Conservation (phyloP, 2,329 filamentous ascomycete genomes). For the Lecanicillium sp. region DNA sequence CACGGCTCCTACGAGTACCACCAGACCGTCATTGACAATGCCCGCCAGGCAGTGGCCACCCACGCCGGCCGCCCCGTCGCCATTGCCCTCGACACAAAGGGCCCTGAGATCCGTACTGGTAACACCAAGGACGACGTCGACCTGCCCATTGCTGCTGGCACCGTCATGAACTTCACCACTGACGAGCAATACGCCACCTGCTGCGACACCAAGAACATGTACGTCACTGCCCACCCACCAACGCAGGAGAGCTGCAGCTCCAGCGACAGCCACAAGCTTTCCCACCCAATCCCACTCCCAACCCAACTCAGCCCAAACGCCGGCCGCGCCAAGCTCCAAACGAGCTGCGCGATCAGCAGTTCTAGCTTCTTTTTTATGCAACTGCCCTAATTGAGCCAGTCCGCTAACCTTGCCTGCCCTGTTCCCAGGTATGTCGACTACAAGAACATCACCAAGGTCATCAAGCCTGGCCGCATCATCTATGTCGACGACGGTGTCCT, state of each 20-base stretch:
- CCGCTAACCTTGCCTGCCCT: slow-evolving; percentile 7
- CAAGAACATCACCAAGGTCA: slow-evolving; percentile 99
- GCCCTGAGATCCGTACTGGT: slow-evolving; percentile 54
- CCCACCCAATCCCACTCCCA: no score
- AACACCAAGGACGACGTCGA: slow-evolving; percentile 80
- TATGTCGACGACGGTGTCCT: slow-evolving; percentile 98
- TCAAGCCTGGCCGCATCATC: slow-evolving; percentile 82
- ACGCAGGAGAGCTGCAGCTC: slow-evolving; percentile 5
- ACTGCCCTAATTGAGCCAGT: neutral
- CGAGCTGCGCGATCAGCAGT: no score
- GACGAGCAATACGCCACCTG: slow-evolving; percentile 83
- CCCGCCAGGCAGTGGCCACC: slow-evolving; percentile 73
- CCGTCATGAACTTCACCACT: slow-evolving; percentile 90
- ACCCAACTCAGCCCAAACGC: no score
- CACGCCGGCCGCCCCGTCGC: slow-evolving; percentile 81
- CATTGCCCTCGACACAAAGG: slow-evolving; percentile 79
- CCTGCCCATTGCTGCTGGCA: slow-evolving; percentile 75
- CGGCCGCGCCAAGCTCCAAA: no score
- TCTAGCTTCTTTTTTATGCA: neutral
- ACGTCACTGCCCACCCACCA: slow-evolving; percentile 26
- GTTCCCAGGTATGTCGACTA: slow-evolving; percentile 82
- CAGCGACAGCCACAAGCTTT: neutral
- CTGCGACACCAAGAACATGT: slow-evolving; percentile 92
- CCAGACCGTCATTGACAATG: slow-evolving; percentile 96
- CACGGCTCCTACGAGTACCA: slow-evolving; percentile 80